A percentile compares a stretch with the other conserved stretches of the same genome.
Conservation (phyloP, 2,329 filamentous ascomycete genomes). For the Alternaria postmessia region DNA sequence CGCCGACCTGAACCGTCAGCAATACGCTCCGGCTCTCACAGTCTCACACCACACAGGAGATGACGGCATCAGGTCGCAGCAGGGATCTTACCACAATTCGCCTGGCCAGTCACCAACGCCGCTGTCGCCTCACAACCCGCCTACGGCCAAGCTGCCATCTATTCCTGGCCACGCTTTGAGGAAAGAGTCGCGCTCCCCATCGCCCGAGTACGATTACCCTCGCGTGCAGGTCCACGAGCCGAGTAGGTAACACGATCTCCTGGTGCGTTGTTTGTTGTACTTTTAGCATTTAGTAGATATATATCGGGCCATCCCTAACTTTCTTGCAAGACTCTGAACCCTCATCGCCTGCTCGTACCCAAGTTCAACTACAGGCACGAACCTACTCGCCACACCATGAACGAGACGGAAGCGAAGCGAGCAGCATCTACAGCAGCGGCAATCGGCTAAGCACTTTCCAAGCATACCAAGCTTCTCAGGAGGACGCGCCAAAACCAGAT, state of each 20-base stretch:
- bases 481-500: conserved; percentile 7
- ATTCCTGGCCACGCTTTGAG: conserved; percentile 32
- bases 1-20: conserved; percentile 31
- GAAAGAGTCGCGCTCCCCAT: conserved; percentile 33
- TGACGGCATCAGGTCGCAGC: conserved; percentile 32
- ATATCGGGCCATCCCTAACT: conserved; percentile 37
- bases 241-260: conserved; percentile 43
- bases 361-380: conserved; percentile 20
- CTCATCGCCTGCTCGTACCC: conserved; percentile 15
- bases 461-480: conserved; percentile 27
- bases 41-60: conserved; percentile 35
- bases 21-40: conserved; percentile 39
- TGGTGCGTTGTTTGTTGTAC: conserved; percentile 35
- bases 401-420: conserved; percentile 42
- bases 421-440: conserved; percentile 44
- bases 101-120: conserved; percentile 34
- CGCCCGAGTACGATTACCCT: conserved; percentile 27
- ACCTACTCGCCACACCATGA: conserved; percentile 37
- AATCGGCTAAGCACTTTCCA: conserved; percentile 32
- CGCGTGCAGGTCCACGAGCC: conserved; percentile 33
- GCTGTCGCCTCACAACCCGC: conserved; percentile 36
- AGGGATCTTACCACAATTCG: conserved; percentile 41
- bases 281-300: conserved; percentile 37
- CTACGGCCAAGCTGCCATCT: conserved; percentile 35
- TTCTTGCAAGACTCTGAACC: conserved; percentile 31